Evolutionary conservation across 108 stramenopile species (phyloP).

Genomic region (Skeletonema menzelii): DNA sequence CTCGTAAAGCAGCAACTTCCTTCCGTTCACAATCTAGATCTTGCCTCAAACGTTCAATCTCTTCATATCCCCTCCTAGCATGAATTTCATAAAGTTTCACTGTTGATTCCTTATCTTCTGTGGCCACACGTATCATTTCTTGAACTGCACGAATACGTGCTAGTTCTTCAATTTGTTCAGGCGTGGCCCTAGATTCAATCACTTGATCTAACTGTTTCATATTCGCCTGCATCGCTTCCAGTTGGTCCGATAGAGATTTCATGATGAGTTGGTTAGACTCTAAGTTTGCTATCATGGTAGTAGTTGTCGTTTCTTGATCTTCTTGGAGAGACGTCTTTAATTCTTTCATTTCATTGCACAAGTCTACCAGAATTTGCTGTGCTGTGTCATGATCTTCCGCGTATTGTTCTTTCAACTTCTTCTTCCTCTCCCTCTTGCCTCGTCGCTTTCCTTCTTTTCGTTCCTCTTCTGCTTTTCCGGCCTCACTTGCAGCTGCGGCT

Average conservation of each 20-base stretch:
- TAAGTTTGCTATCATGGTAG: conserved; percentile 24
- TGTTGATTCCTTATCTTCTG: conserved; percentile 45
- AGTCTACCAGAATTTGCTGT: conserved; percentile 44
- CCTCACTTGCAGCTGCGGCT: neutral
- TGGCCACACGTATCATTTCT: conserved; percentile 19
- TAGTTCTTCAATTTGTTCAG: conserved; percentile 44
- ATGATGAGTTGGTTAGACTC: conserved; percentile 34
- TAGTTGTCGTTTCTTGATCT: conserved; percentile 9
- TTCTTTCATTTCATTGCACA: conserved; percentile 51
- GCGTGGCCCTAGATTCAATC: conserved; percentile 44
- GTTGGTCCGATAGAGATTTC: conserved; percentile 20
- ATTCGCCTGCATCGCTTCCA: conserved; percentile 28
- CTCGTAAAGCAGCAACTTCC: conserved; percentile 30
- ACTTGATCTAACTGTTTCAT: conserved; percentile 35
- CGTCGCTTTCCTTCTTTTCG: conserved; percentile 13
- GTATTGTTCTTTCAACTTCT: conserved; percentile 10
- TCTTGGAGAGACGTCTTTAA: conserved; percentile 28
- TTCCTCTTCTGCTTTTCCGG: neutral
- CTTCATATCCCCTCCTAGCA: conserved; percentile 42
- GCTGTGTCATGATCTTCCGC: conserved; percentile 26
- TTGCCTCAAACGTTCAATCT: conserved; percentile 39
- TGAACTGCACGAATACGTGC: conserved; percentile 39
- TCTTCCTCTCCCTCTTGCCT: conserved; percentile 33
- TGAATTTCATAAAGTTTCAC: conserved; percentile 41
- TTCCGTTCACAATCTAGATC: conserved; percentile 36